A percentile compares a stretch with the other conserved stretches of the same genome.
These are phyloP conservation scores for Suillus occidentalis DNA, from an alignment of 768 basidiomycete genomes.

Conservation along the genomic window DNA sequence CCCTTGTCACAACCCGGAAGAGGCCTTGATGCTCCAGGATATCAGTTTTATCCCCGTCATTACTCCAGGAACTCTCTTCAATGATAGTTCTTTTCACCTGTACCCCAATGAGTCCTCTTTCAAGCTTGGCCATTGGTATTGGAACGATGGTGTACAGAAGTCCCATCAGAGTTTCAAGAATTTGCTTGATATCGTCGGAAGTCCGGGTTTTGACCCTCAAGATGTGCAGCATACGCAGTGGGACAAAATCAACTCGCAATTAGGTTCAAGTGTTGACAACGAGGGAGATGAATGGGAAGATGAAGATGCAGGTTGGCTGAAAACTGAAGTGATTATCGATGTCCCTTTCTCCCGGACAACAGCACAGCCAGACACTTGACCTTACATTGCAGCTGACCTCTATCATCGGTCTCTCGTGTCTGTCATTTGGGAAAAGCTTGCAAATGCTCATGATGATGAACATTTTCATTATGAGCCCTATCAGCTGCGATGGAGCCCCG, in stretches of 20 bases:
- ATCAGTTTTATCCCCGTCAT: no score
- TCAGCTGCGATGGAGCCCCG: slow-evolving; percentile 1
- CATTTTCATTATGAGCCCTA: slow-evolving; percentile 16
- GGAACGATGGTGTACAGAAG: slow-evolving; percentile 19
- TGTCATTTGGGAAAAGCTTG: no score
- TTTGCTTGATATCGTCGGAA: slow-evolving; percentile 9
- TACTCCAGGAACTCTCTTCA: no score
- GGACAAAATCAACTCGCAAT: background rate
- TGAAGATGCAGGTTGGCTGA: no score
- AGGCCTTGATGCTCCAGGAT: no score
- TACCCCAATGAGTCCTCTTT: slow-evolving; percentile 19
- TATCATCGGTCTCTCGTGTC: no score
- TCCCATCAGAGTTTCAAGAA: background rate
- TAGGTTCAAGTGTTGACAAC: background rate
- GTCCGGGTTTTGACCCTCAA: background rate
- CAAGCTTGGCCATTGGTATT: slow-evolving; percentile 21
- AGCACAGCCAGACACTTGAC: no score
- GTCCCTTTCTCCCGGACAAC: no score
- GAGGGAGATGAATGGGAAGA: slow-evolving; percentile 8
- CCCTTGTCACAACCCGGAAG: no score
- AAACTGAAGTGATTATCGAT: no score
- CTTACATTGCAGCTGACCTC: no score
- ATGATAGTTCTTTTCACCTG: slow-evolving; percentile 4
- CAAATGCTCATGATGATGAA: slow-evolving; percentile 1
- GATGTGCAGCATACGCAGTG: slow-evolving; percentile 3